These are phyloP conservation scores for Neoscytalidium dimidiatum DNA, from an alignment of 2,329 filamentous ascomycete genomes.

Conservation along the genomic window DNA sequence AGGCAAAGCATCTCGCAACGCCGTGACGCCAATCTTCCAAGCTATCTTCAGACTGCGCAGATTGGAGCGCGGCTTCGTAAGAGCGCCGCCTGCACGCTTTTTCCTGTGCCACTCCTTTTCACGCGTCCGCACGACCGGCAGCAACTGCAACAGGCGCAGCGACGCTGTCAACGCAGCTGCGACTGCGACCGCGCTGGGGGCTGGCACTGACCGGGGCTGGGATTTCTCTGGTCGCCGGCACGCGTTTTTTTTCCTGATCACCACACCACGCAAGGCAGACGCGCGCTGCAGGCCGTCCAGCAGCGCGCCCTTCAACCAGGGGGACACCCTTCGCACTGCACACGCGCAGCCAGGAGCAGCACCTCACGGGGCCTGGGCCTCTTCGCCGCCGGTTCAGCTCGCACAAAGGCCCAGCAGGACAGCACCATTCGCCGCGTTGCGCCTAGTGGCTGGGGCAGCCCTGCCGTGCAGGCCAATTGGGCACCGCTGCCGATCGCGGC, in stretches of 20 bases:
- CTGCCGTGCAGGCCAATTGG: slow-evolving; percentile 1
- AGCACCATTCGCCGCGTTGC: slow-evolving; percentile 11
- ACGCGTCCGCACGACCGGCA: slow-evolving; percentile 12
- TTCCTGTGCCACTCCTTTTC: slow-evolving; percentile 14
- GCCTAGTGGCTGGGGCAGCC: slow-evolving; percentile 8
- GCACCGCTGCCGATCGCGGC: background rate
- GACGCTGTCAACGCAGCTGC: slow-evolving; percentile 10
- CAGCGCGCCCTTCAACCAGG: slow-evolving; percentile 16
- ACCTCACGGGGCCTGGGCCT: slow-evolving; percentile 15
- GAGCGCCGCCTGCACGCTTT: slow-evolving; percentile 5
- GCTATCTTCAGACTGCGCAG: slow-evolving; percentile 17
- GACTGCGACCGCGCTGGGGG: slow-evolving; percentile 16
- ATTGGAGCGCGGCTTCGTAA: slow-evolving; percentile 9
- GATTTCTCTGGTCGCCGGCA: slow-evolving; percentile 11
- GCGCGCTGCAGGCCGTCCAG: slow-evolving; percentile 18
- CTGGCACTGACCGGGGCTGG: slow-evolving; percentile 3
- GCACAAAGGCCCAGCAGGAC: slow-evolving; percentile 11
- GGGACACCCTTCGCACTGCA: slow-evolving; percentile 5
- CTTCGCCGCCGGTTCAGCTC: slow-evolving; percentile 16
- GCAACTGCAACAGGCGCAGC: slow-evolving; percentile 9
- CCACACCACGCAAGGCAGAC: slow-evolving; percentile 10
- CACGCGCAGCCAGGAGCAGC: slow-evolving; percentile 10
- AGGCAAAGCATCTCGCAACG: slow-evolving; percentile 19
- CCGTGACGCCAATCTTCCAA: slow-evolving; percentile 15
- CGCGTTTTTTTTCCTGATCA: slow-evolving; percentile 19